These are phyloP conservation scores for Amanita rimosa DNA, from an alignment of 768 basidiomycete species.

Conservation along the genomic window DNA sequence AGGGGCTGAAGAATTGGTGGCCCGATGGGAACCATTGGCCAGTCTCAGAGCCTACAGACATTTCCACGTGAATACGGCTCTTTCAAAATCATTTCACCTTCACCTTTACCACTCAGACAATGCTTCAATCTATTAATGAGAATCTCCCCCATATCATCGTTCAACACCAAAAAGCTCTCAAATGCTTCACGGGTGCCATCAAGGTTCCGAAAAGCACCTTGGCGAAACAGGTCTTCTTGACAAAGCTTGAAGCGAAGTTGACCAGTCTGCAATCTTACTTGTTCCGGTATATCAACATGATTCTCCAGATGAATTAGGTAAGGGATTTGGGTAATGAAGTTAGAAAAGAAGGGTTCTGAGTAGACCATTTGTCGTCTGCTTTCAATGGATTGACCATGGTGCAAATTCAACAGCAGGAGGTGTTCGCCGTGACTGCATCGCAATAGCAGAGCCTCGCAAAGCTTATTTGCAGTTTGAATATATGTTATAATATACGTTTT, in stretches of 20 bases:
- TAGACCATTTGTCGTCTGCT: slow-evolving; percentile 64
- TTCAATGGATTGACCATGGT: slow-evolving; percentile 58
- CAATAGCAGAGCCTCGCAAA: slow-evolving; percentile 53
- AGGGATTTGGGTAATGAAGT: slow-evolving; percentile 54
- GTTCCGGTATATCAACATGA: slow-evolving; percentile 37
- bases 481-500: slow-evolving; percentile 32
- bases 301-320: slow-evolving; percentile 62
- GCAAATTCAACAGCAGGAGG: slow-evolving; percentile 35
- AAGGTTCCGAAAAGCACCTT: slow-evolving; percentile 66
- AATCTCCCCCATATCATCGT: slow-evolving; percentile 44
- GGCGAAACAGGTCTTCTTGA: slow-evolving; percentile 55
- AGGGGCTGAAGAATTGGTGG: slow-evolving; percentile 63
- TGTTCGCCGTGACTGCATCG: slow-evolving; percentile 32
- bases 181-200: slow-evolving; percentile 61
- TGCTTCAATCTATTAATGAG: slow-evolving; percentile 56
- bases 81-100: slow-evolving; percentile 25
- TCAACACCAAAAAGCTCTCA: slow-evolving; percentile 38
- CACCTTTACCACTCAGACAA: slow-evolving; percentile 54
- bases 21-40: slow-evolving; percentile 36
- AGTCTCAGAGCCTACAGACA: slow-evolving; percentile 26
- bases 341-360: slow-evolving; percentile 50
- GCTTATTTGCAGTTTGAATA: slow-evolving; percentile 48
- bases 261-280: slow-evolving; percentile 35
- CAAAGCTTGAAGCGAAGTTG: slow-evolving; percentile 50
- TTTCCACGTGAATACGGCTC: not conserved